Conservation (phyloP, 495 filamentous ascomycete genomes). For the Aspergillus panamensis region DNA sequence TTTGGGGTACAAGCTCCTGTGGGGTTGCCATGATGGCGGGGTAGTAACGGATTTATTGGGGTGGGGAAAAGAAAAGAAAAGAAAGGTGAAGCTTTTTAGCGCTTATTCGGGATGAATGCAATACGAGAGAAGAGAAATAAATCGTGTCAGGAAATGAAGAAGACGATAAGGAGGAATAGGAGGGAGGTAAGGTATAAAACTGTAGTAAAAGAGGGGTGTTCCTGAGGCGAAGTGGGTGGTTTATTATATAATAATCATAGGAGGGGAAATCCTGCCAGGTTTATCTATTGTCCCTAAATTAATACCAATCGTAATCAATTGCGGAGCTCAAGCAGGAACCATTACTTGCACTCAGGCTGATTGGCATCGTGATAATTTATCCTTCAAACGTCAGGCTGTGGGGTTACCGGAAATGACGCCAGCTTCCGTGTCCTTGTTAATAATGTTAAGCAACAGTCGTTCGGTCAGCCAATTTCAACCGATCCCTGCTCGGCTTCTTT, state of each 20-base stretch:
- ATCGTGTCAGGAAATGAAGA: neutral
- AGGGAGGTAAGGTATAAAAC: neutral
- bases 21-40: slow-evolving; percentile 46
- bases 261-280: neutral
- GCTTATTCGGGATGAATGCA: neutral
- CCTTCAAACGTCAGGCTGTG: neutral
- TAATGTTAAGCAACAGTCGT: too few species aligned
- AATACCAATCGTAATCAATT: neutral
- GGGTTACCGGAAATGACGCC: slow-evolving; percentile 8
- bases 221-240: neutral
- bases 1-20: slow-evolving; percentile 47
- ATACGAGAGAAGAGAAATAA: neutral
- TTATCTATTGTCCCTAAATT: neutral
- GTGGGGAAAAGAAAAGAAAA: slow-evolving; percentile 1
- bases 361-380: slow-evolving; percentile 3
- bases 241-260: neutral
- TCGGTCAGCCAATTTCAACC: slow-evolving; percentile 2
- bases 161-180: neutral
- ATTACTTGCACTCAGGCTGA: neutral
- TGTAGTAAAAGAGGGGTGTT: neutral
- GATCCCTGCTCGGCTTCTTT: neutral
- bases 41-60: slow-evolving; percentile 1
- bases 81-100: neutral
- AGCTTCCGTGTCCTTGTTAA: too few species aligned
- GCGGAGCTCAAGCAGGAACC: neutral